Conservation (phyloP, 306 rosid species). For the Luffa aegyptiaca region DNA sequence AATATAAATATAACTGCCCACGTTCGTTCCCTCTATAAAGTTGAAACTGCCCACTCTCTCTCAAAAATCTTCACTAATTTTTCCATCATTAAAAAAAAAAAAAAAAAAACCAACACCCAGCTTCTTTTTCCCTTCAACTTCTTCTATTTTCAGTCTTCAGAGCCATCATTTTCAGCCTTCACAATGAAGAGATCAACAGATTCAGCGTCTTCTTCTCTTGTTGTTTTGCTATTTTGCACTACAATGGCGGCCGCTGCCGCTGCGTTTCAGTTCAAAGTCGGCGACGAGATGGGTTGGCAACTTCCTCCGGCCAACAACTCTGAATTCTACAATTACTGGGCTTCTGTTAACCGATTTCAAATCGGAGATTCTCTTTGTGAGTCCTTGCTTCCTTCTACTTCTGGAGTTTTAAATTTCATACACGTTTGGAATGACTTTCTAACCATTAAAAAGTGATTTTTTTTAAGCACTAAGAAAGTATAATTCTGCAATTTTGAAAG, state of each 20-base stretch:
- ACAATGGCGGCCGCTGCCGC: conserved; percentile 20
- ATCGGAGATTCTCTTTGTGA: conserved; percentile 73
- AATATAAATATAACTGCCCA: background rate
- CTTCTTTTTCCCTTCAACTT: background rate
- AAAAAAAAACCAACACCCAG: no score
- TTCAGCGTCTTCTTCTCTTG: conserved; percentile 21
- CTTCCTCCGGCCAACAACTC: conserved; percentile 30
- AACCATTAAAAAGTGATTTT: no score
- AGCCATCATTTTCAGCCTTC: background rate
- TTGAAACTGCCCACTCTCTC: background rate
- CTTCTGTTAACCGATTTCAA: conserved; percentile 50
- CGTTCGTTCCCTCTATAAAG: background rate
- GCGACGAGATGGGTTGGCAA: conserved; percentile 60
- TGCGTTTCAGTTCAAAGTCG: conserved; percentile 46
- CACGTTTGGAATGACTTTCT: no score
- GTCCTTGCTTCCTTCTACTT: background rate
- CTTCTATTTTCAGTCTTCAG: background rate
- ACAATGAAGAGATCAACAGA: background rate
- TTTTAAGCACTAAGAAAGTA: no score
- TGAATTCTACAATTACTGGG: conserved; percentile 49
- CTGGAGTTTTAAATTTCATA: no score
- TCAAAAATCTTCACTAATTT: background rate
- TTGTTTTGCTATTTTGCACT: background rate
- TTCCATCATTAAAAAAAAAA: no score
- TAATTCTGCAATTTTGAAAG: no score